phyloP scores from a whole-genome alignment of 495 filamentous ascomycete species.

The Aspergillus bridgeri region DNA sequence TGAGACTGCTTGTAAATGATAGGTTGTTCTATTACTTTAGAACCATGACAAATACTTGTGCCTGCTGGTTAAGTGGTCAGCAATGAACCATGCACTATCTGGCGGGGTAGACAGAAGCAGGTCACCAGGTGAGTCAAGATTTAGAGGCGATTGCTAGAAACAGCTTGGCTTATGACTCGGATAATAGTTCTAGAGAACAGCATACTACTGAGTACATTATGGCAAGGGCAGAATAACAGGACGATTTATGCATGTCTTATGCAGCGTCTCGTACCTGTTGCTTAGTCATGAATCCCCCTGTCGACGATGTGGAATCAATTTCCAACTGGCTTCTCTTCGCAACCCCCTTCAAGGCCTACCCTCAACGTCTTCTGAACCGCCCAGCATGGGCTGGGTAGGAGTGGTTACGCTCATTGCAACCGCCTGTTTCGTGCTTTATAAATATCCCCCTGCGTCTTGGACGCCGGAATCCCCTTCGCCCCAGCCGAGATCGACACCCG shows the following conservation, averaged over 20 bases:
- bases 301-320: constrained; percentile 3
- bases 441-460: constrained; percentile 28
- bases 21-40: too few species aligned
- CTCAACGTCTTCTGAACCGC: neutral
- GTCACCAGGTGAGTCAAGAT: too few species aligned
- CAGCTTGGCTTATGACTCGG: too few species aligned
- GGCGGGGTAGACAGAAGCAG: too few species aligned
- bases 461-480: constrained; percentile 19
- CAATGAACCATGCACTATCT: too few species aligned
- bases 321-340: neutral
- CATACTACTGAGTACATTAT: too few species aligned
- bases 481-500: constrained; percentile 22
- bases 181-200: too few species aligned
- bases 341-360: neutral
- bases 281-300: neutral
- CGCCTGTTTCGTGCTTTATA: constrained; percentile 32
- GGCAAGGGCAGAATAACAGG: neutral
- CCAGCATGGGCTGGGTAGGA: constrained; percentile 39
- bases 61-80: too few species aligned
- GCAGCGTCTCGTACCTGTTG: neutral
- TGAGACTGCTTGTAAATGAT: too few species aligned
- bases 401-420: constrained; percentile 32
- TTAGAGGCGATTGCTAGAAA: too few species aligned
- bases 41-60: too few species aligned
- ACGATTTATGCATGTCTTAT: neutral